Conservation (phyloP, 176 grass and related monocot genomes). For the Pontederia paniculata region DNA sequence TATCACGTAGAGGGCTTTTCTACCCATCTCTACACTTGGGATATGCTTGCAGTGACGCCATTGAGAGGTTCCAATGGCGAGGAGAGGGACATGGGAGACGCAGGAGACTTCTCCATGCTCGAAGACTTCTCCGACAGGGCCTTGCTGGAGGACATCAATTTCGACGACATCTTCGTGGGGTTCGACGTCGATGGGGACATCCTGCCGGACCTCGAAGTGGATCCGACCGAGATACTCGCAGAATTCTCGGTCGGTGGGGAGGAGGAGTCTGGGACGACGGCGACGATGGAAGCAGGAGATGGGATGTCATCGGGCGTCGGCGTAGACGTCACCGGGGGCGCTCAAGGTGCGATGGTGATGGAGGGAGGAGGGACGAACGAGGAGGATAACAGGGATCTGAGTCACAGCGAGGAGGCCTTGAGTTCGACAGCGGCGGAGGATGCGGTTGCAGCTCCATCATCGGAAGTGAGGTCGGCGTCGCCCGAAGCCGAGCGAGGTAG, state of each 20-base stretch:
- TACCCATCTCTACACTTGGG: background rate
- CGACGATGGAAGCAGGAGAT: background rate
- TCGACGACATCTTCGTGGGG: conserved; percentile 55
- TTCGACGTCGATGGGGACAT: conserved; percentile 60
- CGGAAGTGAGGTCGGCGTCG: conserved; percentile 27
- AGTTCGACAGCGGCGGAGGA: conserved; percentile 24
- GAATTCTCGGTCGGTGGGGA: conserved; percentile 34
- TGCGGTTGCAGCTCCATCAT: conserved; percentile 1
- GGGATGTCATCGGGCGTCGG: background rate
- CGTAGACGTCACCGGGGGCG: background rate
- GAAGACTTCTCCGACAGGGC: conserved; percentile 28
- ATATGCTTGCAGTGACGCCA: conserved; percentile 9
- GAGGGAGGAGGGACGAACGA: background rate
- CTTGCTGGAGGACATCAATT: conserved; percentile 85
- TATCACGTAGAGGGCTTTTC: background rate
- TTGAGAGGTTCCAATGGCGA: conserved; percentile 11
- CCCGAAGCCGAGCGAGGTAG: conserved; percentile 34
- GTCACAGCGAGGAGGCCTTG: conserved; percentile 2
- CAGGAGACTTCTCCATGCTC: conserved; percentile 20
- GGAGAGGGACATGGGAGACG: conserved; percentile 1
- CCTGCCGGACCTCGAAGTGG: conserved; percentile 87
- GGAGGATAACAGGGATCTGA: background rate
- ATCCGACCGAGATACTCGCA: conserved; percentile 72
- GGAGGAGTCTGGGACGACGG: background rate
- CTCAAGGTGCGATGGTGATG: background rate